These are phyloP conservation scores for Spergularia marina DNA, from an alignment of 148 eudicot species.

Conservation along the genomic window DNA sequence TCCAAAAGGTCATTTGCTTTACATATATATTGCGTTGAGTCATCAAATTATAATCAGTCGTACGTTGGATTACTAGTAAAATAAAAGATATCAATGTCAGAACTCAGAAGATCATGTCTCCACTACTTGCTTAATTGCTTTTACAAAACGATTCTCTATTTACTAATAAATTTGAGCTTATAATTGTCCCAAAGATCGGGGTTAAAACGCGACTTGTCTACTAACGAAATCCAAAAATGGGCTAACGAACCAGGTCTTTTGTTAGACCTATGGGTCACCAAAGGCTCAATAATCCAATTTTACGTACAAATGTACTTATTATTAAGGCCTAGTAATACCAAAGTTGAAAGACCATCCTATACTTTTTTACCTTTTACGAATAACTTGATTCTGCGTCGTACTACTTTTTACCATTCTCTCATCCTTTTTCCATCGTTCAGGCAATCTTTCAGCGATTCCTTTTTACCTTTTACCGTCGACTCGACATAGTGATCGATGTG, in stretches of 20 bases:
- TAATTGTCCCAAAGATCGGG: no score
- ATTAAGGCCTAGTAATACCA: not conserved
- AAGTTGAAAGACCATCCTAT: not conserved
- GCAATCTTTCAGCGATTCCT: constrained; percentile 11
- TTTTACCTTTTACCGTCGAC: not conserved
- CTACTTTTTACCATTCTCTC: not conserved
- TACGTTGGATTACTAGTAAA: not conserved
- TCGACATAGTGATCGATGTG: not conserved
- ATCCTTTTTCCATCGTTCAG: not conserved
- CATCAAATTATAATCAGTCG: not conserved
- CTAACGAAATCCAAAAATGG: no score
- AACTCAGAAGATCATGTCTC: not conserved
- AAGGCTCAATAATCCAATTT: constrained; percentile 12
- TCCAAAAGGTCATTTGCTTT: constrained; percentile 6
- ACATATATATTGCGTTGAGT: not conserved
- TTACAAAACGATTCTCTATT: no score
- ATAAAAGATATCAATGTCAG: not conserved
- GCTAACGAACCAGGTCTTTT: no score
- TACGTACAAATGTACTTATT: not conserved
- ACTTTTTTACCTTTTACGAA: not conserved
- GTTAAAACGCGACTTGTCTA: no score
- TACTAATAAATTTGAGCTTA: no score
- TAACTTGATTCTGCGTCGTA: not conserved
- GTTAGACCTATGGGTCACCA: constrained; percentile 3
- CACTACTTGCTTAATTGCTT: no score